Conservation (phyloP, 306 rosid genomes). For the Cicer chorassanicum region DNA sequence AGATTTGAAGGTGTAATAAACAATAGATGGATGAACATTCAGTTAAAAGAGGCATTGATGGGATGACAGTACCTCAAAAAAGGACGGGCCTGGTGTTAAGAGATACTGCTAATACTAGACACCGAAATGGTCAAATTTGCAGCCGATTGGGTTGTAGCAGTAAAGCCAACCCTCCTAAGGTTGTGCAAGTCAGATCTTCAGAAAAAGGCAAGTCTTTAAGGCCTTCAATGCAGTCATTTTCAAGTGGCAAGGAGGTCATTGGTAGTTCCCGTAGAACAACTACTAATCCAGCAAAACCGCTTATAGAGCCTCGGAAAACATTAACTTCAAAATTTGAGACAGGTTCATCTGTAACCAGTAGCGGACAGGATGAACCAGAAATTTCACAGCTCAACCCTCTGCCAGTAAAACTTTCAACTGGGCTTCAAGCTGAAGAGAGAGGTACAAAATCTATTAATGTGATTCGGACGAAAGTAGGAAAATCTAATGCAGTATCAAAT, state of each 20-base stretch:
- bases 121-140: slow-evolving; percentile 57
- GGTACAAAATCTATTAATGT: slow-evolving; percentile 44
- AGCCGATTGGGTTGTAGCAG: slow-evolving; percentile 65
- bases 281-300: slow-evolving; percentile 55
- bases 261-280: slow-evolving; percentile 71
- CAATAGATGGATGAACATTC: slow-evolving; percentile 73
- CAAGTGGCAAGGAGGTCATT: slow-evolving; percentile 63
- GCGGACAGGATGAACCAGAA: slow-evolving; percentile 66
- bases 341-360: slow-evolving; percentile 78
- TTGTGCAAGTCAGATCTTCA: slow-evolving; percentile 56
- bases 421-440: slow-evolving; percentile 47
- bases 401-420: slow-evolving; percentile 50
- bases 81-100: slow-evolving; percentile 59
- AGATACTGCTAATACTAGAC: slow-evolving; percentile 60
- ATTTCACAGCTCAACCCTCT: slow-evolving; percentile 51
- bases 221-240: slow-evolving; percentile 47
- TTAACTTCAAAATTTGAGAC: slow-evolving; percentile 56
- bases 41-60: slow-evolving; percentile 59
- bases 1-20: slow-evolving; percentile 50
- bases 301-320: slow-evolving; percentile 51
- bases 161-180: slow-evolving; percentile 55
- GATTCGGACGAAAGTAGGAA: slow-evolving; percentile 51
- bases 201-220: slow-evolving; percentile 60
- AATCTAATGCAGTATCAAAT: slow-evolving; percentile 56
- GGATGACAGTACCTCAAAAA: slow-evolving; percentile 61